These are phyloP conservation scores for Catenaria anguillulae DNA, from an alignment of 371 early-diverging fungal species.

Conservation along the genomic window DNA sequence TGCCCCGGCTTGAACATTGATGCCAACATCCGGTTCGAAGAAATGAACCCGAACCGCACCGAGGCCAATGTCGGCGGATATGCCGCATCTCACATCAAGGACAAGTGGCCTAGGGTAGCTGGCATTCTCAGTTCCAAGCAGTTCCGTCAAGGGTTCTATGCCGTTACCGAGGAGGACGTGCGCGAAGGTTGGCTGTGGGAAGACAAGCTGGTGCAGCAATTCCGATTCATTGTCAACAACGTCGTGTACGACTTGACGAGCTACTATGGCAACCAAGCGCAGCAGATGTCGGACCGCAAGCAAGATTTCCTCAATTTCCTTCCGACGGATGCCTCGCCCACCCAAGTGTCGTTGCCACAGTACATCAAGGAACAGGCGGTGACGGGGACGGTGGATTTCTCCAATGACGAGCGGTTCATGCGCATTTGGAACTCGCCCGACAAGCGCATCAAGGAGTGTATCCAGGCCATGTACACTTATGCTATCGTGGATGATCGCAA, in stretches of 20 bases:
- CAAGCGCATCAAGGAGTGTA: background rate
- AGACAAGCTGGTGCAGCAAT: conserved; percentile 25
- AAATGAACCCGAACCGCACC: too few relatives aligned
- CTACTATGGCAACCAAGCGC: conserved; percentile 24
- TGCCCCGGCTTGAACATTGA: too few relatives aligned
- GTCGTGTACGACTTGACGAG: conserved; percentile 59
- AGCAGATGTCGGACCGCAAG: background rate
- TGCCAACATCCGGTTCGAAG: too few relatives aligned
- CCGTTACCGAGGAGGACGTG: conserved; percentile 25
- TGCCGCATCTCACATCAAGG: too few relatives aligned
- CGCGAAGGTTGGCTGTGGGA: conserved; percentile 23
- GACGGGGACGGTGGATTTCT: background rate
- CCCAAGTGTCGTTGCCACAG: too few relatives aligned
- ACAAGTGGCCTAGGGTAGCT: too few relatives aligned
- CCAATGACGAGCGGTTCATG: conserved; percentile 7
- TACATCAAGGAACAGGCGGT: background rate
- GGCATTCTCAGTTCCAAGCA: too few relatives aligned
- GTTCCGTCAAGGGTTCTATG: conserved; percentile 53
- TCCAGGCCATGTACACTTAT: background rate
- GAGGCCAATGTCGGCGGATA: too few relatives aligned
- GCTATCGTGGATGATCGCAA: conserved; percentile 7
- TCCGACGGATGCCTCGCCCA: background rate
- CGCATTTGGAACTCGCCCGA: background rate
- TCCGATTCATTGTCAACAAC: conserved; percentile 49
- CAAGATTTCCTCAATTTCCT: background rate